Base-by-base conservation (phyloP, 2,329 filamentous ascomycete species). In the Stenocarpella maydis region DNA sequence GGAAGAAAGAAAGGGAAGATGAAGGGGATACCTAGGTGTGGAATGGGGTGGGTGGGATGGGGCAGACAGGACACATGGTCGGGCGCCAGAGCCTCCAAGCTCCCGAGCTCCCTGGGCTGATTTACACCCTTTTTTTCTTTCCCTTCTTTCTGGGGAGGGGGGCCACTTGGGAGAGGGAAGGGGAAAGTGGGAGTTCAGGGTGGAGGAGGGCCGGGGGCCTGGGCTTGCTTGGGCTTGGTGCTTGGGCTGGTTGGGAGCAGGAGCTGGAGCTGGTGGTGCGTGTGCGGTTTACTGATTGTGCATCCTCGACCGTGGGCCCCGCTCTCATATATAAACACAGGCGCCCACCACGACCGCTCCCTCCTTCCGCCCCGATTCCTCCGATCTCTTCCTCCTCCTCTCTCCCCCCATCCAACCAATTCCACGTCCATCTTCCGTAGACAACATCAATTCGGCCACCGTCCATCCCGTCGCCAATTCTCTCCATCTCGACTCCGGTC, bases 261-360 rank as follows among this genome's bases (percentile, higher is more conserved):
- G 12, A n/a, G 34, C 34, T 17, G 39, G 31, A 34, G 31, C 31
- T 34, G 31, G 31, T 34, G 31, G 31, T 26, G 54, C 43, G 49
- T 41, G 39, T 24, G 37, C 31, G 58, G 47, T 64, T 69, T 85
- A 87, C 84, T 87, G 85, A 87, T 87, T 87, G 85, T 82, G 83
- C 81, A 79, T 81, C 81, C 79, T 71, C 68, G 54, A 65, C 58
- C 53, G 50, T 26, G 31, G 82, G 80, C 81, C 85, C 84, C 82
- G 81, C 82, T 84, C 76, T 77, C 78, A 76, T 83, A 88, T 89
- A 89, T 88, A 88, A 89, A 87, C 84, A 86, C 80, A 79, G 80
- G 82, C 83, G 78, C 82, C 82, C 82, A 80, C 83, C 81, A 77
- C 85, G 84, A 85, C 83, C 84, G 83, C 85, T 82, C 81, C 82